These are phyloP conservation scores for Cyclocybe aegerita DNA, from an alignment of 768 basidiomycete species.

Conservation along the genomic window DNA sequence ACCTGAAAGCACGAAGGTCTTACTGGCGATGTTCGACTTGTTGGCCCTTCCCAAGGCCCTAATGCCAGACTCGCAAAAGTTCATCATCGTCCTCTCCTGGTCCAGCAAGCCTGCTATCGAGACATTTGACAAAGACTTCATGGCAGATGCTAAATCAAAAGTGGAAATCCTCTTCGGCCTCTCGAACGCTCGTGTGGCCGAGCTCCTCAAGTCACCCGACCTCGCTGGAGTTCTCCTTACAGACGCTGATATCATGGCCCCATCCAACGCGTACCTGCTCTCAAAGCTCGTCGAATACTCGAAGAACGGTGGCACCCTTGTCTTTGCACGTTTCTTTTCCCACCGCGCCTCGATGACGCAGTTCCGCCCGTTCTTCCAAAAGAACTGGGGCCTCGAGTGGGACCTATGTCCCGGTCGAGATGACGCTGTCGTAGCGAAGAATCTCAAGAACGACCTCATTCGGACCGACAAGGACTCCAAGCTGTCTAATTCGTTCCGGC, in stretches of 20 bases:
- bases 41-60: slow-evolving; percentile 8
- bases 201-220: slow-evolving; percentile 27
- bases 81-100: slow-evolving; percentile 25
- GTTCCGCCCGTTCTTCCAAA: slow-evolving; percentile 21
- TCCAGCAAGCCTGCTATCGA: slow-evolving; percentile 12
- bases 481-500: slow-evolving; percentile 17
- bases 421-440: slow-evolving; percentile 10
- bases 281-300: slow-evolving; percentile 31
- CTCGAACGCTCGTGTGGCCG: slow-evolving; percentile 21
- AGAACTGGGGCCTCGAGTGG: slow-evolving; percentile 35
- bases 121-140: slow-evolving; percentile 14
- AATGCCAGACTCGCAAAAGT: slow-evolving; percentile 17
- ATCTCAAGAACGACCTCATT: slow-evolving; percentile 12
- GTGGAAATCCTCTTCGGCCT: slow-evolving; percentile 18
- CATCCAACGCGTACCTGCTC: slow-evolving; percentile 24
- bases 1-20: slow-evolving; percentile 21
- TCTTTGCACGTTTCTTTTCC: slow-evolving; percentile 30
- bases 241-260: slow-evolving; percentile 26
- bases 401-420: slow-evolving; percentile 17
- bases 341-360: slow-evolving; percentile 10
- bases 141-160: slow-evolving; percentile 17
- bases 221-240: slow-evolving; percentile 35
- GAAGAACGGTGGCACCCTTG: slow-evolving; percentile 34
- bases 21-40: slow-evolving; percentile 33
- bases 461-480: slow-evolving; percentile 9